Base-by-base conservation (phyloP, 228 moss, liverwort and hornwort genomes). In the Sphagnum magellanicum region DNA sequence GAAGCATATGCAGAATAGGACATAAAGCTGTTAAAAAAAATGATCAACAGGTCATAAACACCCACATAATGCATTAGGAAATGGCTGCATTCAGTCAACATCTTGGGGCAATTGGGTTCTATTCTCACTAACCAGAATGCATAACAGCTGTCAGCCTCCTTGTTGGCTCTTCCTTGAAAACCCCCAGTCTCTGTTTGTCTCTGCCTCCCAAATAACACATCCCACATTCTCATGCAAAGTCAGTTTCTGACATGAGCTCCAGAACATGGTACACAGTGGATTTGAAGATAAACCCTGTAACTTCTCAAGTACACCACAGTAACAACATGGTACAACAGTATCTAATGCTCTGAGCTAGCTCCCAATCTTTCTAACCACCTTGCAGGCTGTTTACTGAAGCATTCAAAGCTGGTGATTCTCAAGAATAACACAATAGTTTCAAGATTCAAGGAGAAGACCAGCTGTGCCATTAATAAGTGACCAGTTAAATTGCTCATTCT, bases 161-260 rank as follows among this genome's bases (percentile, higher is more conserved):
- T 98, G 77, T 98, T 92, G 17, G 81, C 74, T 78, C 98, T 86
- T 76, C 98, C 94, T 81, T 94, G 98, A 60, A 98, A 94, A 46
- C 94, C 98, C 81, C 98, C 98, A 67, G 70, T 75, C 17, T 71
- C 69, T 11, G 74, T 68, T 77, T 98, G 98, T 68, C 94, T 89
- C 85, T 90, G 84, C 66, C 77, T 70, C 73, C 32, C 32, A 32
- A 32, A 32, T 32, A 32, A 77, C 60, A 61, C 10, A 79, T 64
- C 63, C 6, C 49, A 16, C 66, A 65, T 17, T 32, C 5, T 16
- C 53, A 51, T 50, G 5, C 17, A 66, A 48, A 66, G 5, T 66
- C 14, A 48, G 50, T 11, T 32, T 32, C 32, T 32, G 32, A 32
- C 32, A 1, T 32, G 32, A 32, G 32, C 32, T 32, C 32, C 32